Base-by-base conservation (phyloP, 192 early-diverging fungal species). In the Dissophora globulifera region DNA sequence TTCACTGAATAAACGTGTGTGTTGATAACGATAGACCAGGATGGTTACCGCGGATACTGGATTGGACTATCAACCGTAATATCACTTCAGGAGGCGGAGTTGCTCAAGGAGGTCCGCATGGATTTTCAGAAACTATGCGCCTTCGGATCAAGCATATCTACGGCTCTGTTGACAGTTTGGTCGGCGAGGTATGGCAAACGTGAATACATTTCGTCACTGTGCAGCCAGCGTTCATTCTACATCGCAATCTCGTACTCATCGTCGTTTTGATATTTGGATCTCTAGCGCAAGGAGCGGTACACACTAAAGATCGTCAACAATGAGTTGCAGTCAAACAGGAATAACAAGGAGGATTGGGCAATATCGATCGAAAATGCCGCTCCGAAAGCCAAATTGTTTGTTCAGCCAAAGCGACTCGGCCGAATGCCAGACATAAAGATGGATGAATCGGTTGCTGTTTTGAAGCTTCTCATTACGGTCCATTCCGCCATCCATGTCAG, bases 381-480 rank as follows among this genome's bases (percentile, higher is more conserved):
- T n/a, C 12, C 17, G 43, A 33, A 69, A 31, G 16, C 20, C 19
- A 30, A 35, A 27, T 7, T 15, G 8, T 16, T 35, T 15, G 20
- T 52, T 22, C 67, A 78, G 11, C 67, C 50, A 26, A 67, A 50
- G 11, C 69, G 79, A 26, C 52, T 79, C 13, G 46, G 57, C 11
- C 58, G 79, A 31, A 43, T 82, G 38, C 27, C 59, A 15, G 69
- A 82, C 11, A 79, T 84, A 22, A 49, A 75, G 10, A 68, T 81
- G 47, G 82, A 82, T 41, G 75, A 81, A 15, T 79, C 70, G 20
- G 83, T 64, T 10, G 67, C 86, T 0, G 65, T 83, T 20, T 49
- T 88, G 27, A 80, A 78, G 2, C 58, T 88, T 7, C 61, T 88
- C 2, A 84, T 86, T 10, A 82, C 86, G 4, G 83, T 86, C 2